Percentiles rank a stretch among this genome's conserved stretches.
Conservation (phyloP, 768 basidiomycete species). For the Candolleomyces aberdarensis region DNA sequence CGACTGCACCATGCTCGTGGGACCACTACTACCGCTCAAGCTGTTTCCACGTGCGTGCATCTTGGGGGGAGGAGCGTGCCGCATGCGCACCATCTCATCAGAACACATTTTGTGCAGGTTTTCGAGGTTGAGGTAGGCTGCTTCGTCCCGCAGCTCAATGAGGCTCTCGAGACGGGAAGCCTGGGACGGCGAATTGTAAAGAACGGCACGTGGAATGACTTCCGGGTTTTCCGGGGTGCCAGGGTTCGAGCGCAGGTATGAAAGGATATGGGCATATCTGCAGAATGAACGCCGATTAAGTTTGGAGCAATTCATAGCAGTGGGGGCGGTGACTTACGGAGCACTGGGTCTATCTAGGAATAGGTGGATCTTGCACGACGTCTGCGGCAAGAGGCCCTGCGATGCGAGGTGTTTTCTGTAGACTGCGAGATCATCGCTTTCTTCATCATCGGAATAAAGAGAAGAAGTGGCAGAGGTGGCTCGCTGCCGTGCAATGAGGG, state of each 20-base stretch:
- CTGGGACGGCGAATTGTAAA: slow-evolving; percentile 38
- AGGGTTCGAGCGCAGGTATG: slow-evolving; percentile 63
- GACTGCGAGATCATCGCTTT: slow-evolving; percentile 49
- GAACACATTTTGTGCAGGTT: slow-evolving; percentile 63
- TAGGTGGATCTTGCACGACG: slow-evolving; percentile 54
- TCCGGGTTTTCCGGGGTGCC: slow-evolving; percentile 44
- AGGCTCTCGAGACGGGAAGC: slow-evolving; percentile 58
- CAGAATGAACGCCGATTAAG: not conserved
- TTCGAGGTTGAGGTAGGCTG: slow-evolving; percentile 67
- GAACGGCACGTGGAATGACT: slow-evolving; percentile 54
- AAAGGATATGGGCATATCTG: slow-evolving; percentile 70
- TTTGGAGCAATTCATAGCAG: not conserved
- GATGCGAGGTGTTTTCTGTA: slow-evolving; percentile 65
- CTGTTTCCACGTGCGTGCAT: slow-evolving; percentile 40
- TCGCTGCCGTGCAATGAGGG: slow-evolving; percentile 36
- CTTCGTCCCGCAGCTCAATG: slow-evolving; percentile 77
- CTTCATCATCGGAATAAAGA: slow-evolving; percentile 38
- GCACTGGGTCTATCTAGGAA: slow-evolving; percentile 80
- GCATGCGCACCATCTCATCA: slow-evolving; percentile 55
- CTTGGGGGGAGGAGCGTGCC: slow-evolving; percentile 33
- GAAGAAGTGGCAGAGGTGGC: slow-evolving; percentile 48
- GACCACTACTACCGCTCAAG: slow-evolving; percentile 27
- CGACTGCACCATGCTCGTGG: slow-evolving; percentile 38
- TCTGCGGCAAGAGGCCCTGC: slow-evolving; percentile 48
- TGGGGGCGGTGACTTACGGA: slow-evolving; percentile 52